Base-by-base conservation (phyloP, 306 rosid genomes). In the Prunus padus region DNA sequence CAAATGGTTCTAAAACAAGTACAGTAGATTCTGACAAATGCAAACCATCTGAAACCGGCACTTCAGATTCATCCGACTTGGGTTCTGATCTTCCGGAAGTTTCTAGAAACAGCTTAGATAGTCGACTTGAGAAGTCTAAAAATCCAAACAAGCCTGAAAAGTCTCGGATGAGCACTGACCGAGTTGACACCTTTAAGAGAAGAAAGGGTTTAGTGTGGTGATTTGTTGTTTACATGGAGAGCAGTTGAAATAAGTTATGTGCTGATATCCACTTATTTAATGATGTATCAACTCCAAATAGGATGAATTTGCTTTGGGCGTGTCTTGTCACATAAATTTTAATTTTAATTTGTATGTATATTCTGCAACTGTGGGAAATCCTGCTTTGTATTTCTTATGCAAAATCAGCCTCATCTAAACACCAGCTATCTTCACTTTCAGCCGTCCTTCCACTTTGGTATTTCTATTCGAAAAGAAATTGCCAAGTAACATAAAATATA, bases 61-160 rank as follows among this genome's bases (percentile, higher is more conserved):
- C 90, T 59, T 81, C 91, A 23, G 83, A 84, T 83, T 73, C 93
- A 56, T 69, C 78, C 45, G 87, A 87, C 76, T 65, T 83, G 80
- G 81, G 77, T 68, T 66, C 85, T 10, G 88, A 91, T 83, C 71
- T 82, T 83, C 96, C 92, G 2, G 97, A 94, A 80, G 91, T 89
- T 82, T 91, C 97, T 82, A 87, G 98, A 73, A 94, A 94, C 97
- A 94, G 98, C 87, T 90, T 91, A 88, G 97, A 94, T 87, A 94
- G 98, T 78, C 88, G 96, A 50, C 97, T 94, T 14, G 91, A 93
- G 86, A 93, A 91, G 89, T 85, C 94, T 26, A 91, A 87, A 82
- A 88, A 82, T 81, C 65, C 93, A 18, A 86, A 83, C 77, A 87
- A 88, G 84, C 92, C 91, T 0, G 97, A 91, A 77, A 94, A 94